Evolutionary conservation across 495 filamentous ascomycete species (phyloP), one percentile per base, ranked within the genome.

Genomic region (Penicillium crystallinum): DNA sequence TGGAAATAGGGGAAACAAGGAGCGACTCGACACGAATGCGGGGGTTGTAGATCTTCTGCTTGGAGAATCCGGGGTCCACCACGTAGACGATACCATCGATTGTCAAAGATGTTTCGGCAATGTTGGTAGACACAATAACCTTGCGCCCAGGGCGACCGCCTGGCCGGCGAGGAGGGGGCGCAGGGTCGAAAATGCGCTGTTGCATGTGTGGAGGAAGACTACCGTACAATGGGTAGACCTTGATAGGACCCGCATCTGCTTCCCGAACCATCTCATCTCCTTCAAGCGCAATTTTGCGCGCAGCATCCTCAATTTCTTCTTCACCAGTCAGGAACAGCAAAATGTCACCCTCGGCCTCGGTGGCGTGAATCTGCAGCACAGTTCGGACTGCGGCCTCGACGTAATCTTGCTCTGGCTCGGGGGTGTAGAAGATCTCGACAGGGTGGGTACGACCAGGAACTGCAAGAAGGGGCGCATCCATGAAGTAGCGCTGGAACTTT

Each of bases 11-110:
- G 11, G 95, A 96, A 5, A 99, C 91, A 5, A 99, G 75, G 2
- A 99, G 76, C 0, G 95, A 97, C 68, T 99, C 95, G 35, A 97
- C 91, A 64, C 95, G 87, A 49, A 96, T 89, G 46, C 95, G 85
- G 21, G 95, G 92, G 64, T 97, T 96, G 79, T 97, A 99, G 55
- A 99, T 91, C 72, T 99, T 99, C 67, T 99, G 95, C 77, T 99
- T 99, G 67, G 89, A 95, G 74, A 99, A 99, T 18, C 95, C 95
- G 6, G 95, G 93, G 64, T 99, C 95, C 8, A 99, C 91, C 15
- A 99, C 95, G 57, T 96, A 99, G 21, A 99, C 95, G 53, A 99
- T 97, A 64, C 95, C 95, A 65, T 99, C 95, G 46, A 99, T 99
- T 34, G 95, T 99, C 64, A 97, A 83, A 53, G 84, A 90, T 0